phyloP scores from a whole-genome alignment of 176 grass and related monocot species.

The Triticum urartu region DNA sequence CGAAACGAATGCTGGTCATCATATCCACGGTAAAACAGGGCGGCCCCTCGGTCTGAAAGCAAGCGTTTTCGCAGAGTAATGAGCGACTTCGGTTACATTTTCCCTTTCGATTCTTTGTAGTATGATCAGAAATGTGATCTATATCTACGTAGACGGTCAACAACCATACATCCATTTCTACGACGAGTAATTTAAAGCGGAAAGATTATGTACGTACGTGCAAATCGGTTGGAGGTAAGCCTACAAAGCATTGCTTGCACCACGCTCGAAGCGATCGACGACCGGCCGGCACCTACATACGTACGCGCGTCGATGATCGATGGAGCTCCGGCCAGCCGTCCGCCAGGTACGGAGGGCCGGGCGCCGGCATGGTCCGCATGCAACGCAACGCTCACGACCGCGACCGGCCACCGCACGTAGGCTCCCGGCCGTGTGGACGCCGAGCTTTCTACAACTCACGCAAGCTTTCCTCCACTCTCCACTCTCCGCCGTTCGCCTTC shows the following conservation, averaged over 20 bases:
- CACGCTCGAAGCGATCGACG: conserved; percentile 18
- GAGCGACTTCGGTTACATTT: too few relatives aligned
- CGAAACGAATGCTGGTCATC: too few relatives aligned
- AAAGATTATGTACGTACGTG: neutral
- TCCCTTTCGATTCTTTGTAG: too few relatives aligned
- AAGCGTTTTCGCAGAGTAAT: too few relatives aligned
- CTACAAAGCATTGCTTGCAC: neutral
- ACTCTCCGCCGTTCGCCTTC: neutral
- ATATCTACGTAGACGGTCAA: neutral
- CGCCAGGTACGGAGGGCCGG: neutral
- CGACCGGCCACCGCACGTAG: conserved; percentile 20
- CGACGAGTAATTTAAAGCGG: too few relatives aligned
- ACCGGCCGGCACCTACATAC: neutral
- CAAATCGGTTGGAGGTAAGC: neutral
- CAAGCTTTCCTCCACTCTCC: neutral
- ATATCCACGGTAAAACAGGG: too few relatives aligned
- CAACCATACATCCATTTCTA: neutral
- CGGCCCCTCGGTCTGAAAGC: too few relatives aligned
- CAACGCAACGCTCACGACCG: neutral
- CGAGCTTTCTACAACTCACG: conserved; percentile 46
- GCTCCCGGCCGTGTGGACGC: neutral
- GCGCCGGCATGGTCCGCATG: neutral
- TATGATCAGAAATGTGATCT: too few relatives aligned
- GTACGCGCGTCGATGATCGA: too few relatives aligned
- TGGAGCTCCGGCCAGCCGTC: neutral